Evolutionary conservation across 1,284 basidiomycete genomes (phyloP), one percentile per base, ranked within the genome.

Genomic region (Volvariella surrecta): DNA sequence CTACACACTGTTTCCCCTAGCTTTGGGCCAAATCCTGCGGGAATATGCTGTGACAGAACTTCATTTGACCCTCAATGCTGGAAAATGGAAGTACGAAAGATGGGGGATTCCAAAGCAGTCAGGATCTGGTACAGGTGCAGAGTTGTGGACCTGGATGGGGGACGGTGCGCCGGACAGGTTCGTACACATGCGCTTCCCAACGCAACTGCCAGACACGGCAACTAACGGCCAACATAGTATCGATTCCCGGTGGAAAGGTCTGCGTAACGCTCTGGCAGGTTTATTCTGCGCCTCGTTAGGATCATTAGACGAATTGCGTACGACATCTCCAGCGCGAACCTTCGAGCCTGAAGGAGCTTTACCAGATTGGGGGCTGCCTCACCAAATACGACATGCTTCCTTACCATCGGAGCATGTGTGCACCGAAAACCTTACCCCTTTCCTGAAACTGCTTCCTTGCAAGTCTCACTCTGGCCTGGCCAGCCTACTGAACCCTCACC

Each of bases 371-470:
- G 63, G 68, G 15, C 58, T 63, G 3, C 57, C 66, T 3, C 73
- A 85, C 50, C 63, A 70, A 42, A 67, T 89, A 22, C 78, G 82
- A 39, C 86, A 92, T 52, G 88, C 84, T 0, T 78, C 80, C 15
- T 73, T 89, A 8, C 85, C 87, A 3, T 89, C 80, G 4, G 87
- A 92, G 55, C 73, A 83, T 49, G 86, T 96, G 13, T 99, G 95
- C 59, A 99, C 95, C 2, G 96, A 99, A 58, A 98, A 98, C 60
- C 67, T 99, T 4, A 95, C 94, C 0, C 95, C 96, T 0, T 94
- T 98, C 63, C 73, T 98, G 45, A 92, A 94, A 56, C 79, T 98
- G 4, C 68, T 99, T 2, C 95, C 96, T 0, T 98, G 94, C 71
- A 91, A 95, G 58, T 79, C 86, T 2, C 67, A 75, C n/a, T 90